Base-by-base conservation (phyloP, 2,329 filamentous ascomycete genomes). In the Dactylellina haptotyla region DNA sequence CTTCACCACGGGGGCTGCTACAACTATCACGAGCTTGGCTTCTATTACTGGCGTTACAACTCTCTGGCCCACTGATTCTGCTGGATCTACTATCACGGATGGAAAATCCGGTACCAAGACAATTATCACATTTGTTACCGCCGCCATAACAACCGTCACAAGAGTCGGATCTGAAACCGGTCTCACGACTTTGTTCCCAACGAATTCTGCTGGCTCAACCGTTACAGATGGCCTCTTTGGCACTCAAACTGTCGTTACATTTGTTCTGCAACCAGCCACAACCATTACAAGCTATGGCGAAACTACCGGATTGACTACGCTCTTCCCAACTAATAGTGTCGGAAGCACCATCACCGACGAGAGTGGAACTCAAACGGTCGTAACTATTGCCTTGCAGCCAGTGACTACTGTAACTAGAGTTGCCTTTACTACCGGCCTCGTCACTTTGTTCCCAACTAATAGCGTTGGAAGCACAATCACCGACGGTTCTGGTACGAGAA, bases 161-260 rank as follows among this genome's bases (percentile, higher is more conserved):
- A 56, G 18, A 5, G 3, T 41, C 5, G 30, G 4, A 10, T 41
- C 51, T 4, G 16, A 14, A 2, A 41, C 51, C 14, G 51, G 51
- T 1, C 9, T 41, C 9, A 56, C 51, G 3, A 56, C 51, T 6
- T 4, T 39, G 6, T 56, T 56, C 30, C 51, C 51, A 9, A 56
- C 51, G 2, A 41, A 56, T 25, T 39, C 30, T 56, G 51, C 30
- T 25, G 51, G 51, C 14, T 56, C 51, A 25, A 56, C 51, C 4
- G 30, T 56, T 9, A 56, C 51, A 14, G 51, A 56, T 25, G 32
- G 51, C 18, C 4, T 32, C 6, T 45, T 45, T 18, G 32, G 30
- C 10, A 34, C 51, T 39, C 16, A 34, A 5, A 56, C 51, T 4
- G 30, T 56, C 32, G 32, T 56, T 5, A 56, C 51, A 5, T 39